Evolutionary conservation across 177 flowering plant species (phyloP).

Genomic region (Vitis hybrid): DNA sequence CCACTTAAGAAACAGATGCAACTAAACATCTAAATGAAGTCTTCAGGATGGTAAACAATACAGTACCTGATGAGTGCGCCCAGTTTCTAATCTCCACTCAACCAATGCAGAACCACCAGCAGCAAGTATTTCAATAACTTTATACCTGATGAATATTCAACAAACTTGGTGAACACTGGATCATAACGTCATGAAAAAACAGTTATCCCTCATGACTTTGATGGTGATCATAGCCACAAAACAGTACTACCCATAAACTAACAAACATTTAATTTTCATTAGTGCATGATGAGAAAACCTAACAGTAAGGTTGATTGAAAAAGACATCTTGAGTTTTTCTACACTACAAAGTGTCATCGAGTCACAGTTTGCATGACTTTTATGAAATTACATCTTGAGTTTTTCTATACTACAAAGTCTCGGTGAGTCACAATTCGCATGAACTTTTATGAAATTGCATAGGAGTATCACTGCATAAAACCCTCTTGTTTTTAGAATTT

Average conservation of each 20-base stretch:
- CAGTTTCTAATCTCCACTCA: constrained; percentile 98
- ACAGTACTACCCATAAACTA: no score
- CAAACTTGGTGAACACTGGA: neutral
- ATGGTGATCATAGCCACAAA: no score
- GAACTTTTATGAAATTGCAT: no score
- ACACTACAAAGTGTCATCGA: no score
- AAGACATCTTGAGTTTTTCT: no score
- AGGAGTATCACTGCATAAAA: neutral
- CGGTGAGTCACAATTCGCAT: no score
- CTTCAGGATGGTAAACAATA: neutral
- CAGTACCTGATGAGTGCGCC: constrained; percentile 97
- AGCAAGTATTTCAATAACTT: constrained; percentile 77
- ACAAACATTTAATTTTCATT: neutral
- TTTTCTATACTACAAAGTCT: no score
- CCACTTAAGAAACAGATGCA: neutral
- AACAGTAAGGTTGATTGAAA: no score
- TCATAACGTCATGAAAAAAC: neutral
- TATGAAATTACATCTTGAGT: no score
- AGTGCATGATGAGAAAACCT: no score
- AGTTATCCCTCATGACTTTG: neutral
- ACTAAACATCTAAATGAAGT: no score
- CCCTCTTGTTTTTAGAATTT: neutral
- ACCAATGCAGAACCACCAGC: constrained; percentile 86
- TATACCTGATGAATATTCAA: constrained; percentile 52
- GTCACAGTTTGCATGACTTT: no score